A percentile compares a stretch with the other conserved stretches of the same genome.
Evolutionary conservation across 305 asterid species (phyloP).

Genomic region (Nicotiana rustica): DNA sequence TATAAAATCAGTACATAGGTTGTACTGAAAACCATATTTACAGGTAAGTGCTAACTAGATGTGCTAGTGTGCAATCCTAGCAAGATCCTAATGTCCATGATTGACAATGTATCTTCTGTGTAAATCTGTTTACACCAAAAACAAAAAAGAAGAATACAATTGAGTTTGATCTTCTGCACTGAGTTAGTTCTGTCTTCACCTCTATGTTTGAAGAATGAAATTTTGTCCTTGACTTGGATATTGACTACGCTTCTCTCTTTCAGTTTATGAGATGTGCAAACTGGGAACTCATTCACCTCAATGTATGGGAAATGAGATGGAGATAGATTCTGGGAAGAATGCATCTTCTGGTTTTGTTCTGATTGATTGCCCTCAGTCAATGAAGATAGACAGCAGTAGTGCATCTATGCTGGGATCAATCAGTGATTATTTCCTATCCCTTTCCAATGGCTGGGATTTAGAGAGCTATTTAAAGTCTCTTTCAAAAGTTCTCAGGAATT

Average conservation of each 20-base stretch:
- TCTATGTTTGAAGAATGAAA: neutral
- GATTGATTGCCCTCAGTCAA: slow-evolving; percentile 97
- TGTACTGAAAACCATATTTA: too few relatives aligned
- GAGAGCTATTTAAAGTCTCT: slow-evolving; percentile 91
- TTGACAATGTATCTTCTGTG: too few relatives aligned
- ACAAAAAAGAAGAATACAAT: too few relatives aligned
- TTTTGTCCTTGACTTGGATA: neutral
- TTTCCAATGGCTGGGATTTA: slow-evolving; percentile 99
- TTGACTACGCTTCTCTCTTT: slow-evolving; percentile 36
- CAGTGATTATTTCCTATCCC: slow-evolving; percentile 97
- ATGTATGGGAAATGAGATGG: slow-evolving; percentile 86
- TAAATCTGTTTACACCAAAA: too few relatives aligned
- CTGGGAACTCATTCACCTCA: slow-evolving; percentile 97
- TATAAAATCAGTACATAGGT: too few relatives aligned
- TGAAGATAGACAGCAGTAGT: slow-evolving; percentile 94
- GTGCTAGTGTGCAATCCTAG: too few relatives aligned
- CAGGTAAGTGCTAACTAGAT: too few relatives aligned
- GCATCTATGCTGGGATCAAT: slow-evolving; percentile 98
- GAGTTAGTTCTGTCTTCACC: neutral
- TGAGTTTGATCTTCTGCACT: too few relatives aligned
- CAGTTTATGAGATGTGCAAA: slow-evolving; percentile 97
- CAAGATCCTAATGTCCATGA: too few relatives aligned
- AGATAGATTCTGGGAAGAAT: slow-evolving; percentile 79
- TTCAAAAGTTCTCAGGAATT: slow-evolving; percentile 85
- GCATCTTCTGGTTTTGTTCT: slow-evolving; percentile 89